Conservation (phyloP, 1,284 basidiomycete genomes). For the Chalciporus sp. region DNA sequence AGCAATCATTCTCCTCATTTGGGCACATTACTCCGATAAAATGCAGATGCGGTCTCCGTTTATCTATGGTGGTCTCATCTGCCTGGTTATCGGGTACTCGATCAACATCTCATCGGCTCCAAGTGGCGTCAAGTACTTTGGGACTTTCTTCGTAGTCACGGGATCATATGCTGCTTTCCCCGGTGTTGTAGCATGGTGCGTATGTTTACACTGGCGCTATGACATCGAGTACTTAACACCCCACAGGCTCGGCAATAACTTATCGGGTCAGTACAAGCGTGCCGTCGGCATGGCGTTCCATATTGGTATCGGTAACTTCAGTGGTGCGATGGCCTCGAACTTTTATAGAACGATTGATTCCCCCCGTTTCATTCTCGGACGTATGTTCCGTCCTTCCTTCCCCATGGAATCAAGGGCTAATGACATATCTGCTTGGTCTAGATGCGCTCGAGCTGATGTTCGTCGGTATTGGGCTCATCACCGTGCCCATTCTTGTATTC, state of each 20-base stretch:
- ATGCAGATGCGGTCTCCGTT: conserved; percentile 60
- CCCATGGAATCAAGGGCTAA: background rate
- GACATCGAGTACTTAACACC: background rate
- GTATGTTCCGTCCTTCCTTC: conserved; percentile 40
- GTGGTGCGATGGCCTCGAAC: conserved; percentile 45
- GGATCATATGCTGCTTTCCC: conserved; percentile 66
- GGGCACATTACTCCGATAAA: conserved; percentile 62
- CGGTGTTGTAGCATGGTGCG: conserved; percentile 65
- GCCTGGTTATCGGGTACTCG: conserved; percentile 60
- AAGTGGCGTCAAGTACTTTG: conserved; percentile 62
- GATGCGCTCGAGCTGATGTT: conserved; percentile 72
- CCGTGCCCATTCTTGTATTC: conserved; percentile 49
- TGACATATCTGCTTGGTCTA: conserved; percentile 23
- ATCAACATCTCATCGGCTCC: conserved; percentile 58
- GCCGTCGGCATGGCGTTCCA: conserved; percentile 47
- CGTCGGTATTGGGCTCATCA: conserved; percentile 61
- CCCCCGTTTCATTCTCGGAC: conserved; percentile 63
- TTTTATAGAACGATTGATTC: conserved; percentile 61
- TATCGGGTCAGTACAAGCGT: conserved; percentile 52
- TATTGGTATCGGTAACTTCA: conserved; percentile 47
- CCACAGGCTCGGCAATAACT: conserved; percentile 48
- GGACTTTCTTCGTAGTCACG: conserved; percentile 62
- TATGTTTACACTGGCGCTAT: background rate
- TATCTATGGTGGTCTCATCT: conserved; percentile 53
- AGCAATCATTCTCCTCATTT: conserved; percentile 56